Conservation (phyloP, 768 basidiomycete genomes). For the Mycena rebaudengoi region DNA sequence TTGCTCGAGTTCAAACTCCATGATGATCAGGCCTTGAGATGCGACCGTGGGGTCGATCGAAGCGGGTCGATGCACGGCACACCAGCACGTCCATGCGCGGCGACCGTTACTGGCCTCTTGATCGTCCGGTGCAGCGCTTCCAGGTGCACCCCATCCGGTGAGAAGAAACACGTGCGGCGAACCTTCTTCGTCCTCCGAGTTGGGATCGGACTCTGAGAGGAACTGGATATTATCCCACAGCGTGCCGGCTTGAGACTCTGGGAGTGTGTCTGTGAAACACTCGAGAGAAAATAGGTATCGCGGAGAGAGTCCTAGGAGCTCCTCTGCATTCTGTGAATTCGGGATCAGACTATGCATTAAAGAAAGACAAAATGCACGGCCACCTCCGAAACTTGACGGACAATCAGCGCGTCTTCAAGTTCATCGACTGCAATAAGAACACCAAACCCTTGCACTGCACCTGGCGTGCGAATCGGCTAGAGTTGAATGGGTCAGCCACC, state of each 20-base stretch:
- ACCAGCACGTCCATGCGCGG: constrained; percentile 75
- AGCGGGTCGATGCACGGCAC: constrained; percentile 70
- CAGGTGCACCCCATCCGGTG: constrained; percentile 76
- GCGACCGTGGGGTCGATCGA: constrained; percentile 40
- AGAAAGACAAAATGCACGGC: too few species aligned
- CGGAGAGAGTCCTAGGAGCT: constrained; percentile 79
- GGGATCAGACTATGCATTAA: neutral
- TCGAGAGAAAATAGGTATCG: constrained; percentile 73
- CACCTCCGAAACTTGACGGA: constrained; percentile 86
- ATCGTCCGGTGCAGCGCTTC: constrained; percentile 45
- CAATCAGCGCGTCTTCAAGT: constrained; percentile 60
- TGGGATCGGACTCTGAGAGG: constrained; percentile 58
- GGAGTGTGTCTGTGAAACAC: constrained; percentile 77
- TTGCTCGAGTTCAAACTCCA: constrained; percentile 83
- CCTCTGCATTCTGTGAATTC: constrained; percentile 67
- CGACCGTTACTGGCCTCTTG: constrained; percentile 40
- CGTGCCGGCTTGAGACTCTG: constrained; percentile 68
- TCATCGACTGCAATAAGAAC: constrained; percentile 78
- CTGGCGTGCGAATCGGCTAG: constrained; percentile 83
- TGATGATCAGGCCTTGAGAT: constrained; percentile 57
- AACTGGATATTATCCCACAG: constrained; percentile 82
- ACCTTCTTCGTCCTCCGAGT: constrained; percentile 51
- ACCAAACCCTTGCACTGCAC: constrained; percentile 86
- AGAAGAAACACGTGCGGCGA: constrained; percentile 73
- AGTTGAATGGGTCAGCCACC: neutral